Base-by-base conservation (phyloP, 768 basidiomycete genomes). In the Nevesoporus exiguus region DNA sequence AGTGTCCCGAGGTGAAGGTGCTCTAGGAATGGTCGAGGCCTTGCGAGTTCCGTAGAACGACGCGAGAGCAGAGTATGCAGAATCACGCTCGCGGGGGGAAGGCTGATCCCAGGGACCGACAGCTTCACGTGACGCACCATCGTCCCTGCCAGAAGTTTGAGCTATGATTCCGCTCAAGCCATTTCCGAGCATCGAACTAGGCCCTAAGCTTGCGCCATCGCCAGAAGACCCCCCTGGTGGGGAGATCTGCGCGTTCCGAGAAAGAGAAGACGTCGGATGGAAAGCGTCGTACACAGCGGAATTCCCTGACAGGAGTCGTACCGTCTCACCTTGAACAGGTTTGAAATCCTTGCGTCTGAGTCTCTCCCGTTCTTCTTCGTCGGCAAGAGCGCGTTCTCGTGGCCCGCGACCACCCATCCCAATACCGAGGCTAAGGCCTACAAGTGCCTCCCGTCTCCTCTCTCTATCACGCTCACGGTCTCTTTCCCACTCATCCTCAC, bases 211-310 rank as follows among this genome's bases (percentile, higher is more conserved):
- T 22, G 49, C 29, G 6, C 55, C 49, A 37, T 70, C 71, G 17
- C 61, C 53, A 17, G 69, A 39, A 34, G 57, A 10, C 11, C 46
- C 53, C 10, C 57, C 51, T 5, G 61, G 48, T 7, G 62, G 51
- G 9, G 66, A 62, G 19, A 71, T 57, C n/a, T 69, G 69, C 25
- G 56, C 39, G 39, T 57, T 68, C 59, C 71, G 63, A 15, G 69
- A 59, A 24, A 64, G 25, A 8, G 64, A 17, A 1, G 75, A 76
- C 1, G 85, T 79, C 1, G 84, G 82, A 66, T 91, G 85, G 74
- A 92, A 93, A 2, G 89, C 86, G 62, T 93, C 90, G 65, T 81
- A 92, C 1, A 86, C 80, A 22, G 75, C 73, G 3, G 79, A 65
- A 59, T 74, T 72, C 46, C 70, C 71, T 47, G 75, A 67, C 8